phyloP scores from a whole-genome alignment of 2,329 filamentous ascomycete species.

The Immersiporthe knoxdaviesiana region DNA sequence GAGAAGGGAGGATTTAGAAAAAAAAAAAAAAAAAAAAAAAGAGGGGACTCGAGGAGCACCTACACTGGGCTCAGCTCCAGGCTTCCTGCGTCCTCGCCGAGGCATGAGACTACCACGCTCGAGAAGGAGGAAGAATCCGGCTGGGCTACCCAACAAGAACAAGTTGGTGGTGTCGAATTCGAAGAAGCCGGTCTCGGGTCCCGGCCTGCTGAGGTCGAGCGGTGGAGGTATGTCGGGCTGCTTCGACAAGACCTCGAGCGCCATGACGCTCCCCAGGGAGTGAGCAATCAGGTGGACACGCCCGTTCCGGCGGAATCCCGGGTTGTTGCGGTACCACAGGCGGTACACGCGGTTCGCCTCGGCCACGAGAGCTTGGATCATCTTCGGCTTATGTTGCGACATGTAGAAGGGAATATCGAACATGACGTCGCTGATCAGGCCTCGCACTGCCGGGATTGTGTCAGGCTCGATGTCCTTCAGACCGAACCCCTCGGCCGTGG shows the following conservation, averaged over 20 bases:
- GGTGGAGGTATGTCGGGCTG: constrained; percentile 75
- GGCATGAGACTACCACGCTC: constrained; percentile 75
- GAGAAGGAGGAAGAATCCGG: constrained; percentile 88
- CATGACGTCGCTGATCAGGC: constrained; percentile 96
- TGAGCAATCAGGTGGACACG: constrained; percentile 92
- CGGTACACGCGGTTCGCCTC: constrained; percentile 97
- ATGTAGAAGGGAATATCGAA: constrained; percentile 98
- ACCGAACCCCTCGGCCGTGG: constrained; percentile 61
- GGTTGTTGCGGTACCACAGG: constrained; percentile 93
- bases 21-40: too few species aligned
- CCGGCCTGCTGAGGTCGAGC: constrained; percentile 46
- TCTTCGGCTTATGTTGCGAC: constrained; percentile 92
- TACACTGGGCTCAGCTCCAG: constrained; percentile 65
- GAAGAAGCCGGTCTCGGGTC: constrained; percentile 64
- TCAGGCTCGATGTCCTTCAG: constrained; percentile 91
- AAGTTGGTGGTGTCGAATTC: constrained; percentile 91
- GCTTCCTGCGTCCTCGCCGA: constrained; percentile 74
- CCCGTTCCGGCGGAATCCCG: constrained; percentile 77
- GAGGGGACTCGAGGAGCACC: not conserved
- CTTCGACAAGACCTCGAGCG: constrained; percentile 84
- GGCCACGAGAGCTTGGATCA: constrained; percentile 84
- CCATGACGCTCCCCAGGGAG: constrained; percentile 93
- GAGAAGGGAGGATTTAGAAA: too few species aligned
- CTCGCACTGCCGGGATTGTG: constrained; percentile 88
- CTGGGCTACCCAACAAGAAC: constrained; percentile 88